Evolutionary conservation across 2,329 filamentous ascomycete species (phyloP), one percentile per base, ranked within the genome.

Genomic region (Colletotrichum destructivum): DNA sequence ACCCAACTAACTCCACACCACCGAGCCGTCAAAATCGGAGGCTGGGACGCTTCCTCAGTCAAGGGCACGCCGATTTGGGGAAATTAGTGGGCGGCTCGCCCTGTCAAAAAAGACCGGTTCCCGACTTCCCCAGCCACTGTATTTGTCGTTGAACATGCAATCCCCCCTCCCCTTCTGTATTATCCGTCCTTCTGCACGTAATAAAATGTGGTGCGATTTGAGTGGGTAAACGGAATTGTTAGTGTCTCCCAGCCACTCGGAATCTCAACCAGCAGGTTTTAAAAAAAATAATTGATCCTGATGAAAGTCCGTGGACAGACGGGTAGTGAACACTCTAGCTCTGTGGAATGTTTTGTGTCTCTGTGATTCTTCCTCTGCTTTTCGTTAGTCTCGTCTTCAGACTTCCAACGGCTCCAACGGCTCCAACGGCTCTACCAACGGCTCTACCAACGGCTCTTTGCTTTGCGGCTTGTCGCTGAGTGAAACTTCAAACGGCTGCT

Each of bases 231-330:
- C 21, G 61, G 35, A 63, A 42, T 63, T 54, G 61, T 63, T 63
- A 44, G 61, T 63, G 61, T 23, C 15, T 63, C 61, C 61, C 61
- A 63, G 61, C 61, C 61, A 63, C 61, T 63, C 26, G 49, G 61
- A 63, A 63, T 54, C 38, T 44, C 23, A 18, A 8, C 15, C 9
- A 44, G 26, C 31, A 12, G 21, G 26, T 42, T 38, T 42, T 23
- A n/a, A 42, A 11, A 42, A 42, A 26, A 44, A 15, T 49, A 26
- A 26, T 15, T 4, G 46, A 21, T 38, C 61, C 23, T 63, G 47
- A 54, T 63, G 61, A 54, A 35, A 26, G 61, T 21, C 61, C 61
- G 49, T 15, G 61, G 44, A 11, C 61, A 21, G 31, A 42, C 47
- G 31, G 26, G 26, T 26, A 26, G 26, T 26, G 26, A 26, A 26